Conservation (phyloP, 768 basidiomycete species). For the Clitopilus hobsonii region DNA sequence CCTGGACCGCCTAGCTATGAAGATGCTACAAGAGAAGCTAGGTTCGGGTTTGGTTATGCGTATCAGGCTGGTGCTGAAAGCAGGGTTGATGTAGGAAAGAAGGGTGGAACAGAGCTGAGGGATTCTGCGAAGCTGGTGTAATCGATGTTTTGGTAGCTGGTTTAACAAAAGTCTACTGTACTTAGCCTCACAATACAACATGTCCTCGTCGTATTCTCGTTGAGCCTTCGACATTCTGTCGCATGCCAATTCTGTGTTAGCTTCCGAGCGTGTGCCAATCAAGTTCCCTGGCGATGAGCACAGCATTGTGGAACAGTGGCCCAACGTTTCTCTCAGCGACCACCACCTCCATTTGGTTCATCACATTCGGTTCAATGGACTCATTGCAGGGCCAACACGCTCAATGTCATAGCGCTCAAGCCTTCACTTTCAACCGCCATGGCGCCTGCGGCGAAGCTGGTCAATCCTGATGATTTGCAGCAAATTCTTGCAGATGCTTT, state of each 20-base stretch:
- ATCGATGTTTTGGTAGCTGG: neutral
- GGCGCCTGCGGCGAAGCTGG: neutral
- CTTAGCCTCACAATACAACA: no score
- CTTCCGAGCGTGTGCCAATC: neutral
- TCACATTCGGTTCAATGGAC: neutral
- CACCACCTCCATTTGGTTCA: neutral
- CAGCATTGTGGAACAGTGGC: neutral
- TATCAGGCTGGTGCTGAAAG: neutral
- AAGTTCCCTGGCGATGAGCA: neutral
- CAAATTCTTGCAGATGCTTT: neutral
- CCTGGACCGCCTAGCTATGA: constrained; percentile 1
- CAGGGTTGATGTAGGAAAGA: neutral
- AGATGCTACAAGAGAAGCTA: neutral
- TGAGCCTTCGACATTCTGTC: no score
- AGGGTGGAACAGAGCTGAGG: neutral
- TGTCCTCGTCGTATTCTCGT: no score
- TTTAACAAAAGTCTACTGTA: no score
- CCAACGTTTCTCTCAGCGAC: neutral
- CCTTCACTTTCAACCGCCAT: no score
- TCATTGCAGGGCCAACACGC: no score
- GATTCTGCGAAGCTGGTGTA: neutral
- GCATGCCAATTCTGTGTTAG: no score
- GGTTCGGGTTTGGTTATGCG: neutral
- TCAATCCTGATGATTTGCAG: neutral
- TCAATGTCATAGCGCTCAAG: no score